Evolutionary conservation across 345 rosid genomes (phyloP), one percentile per base, ranked within the genome.

Genomic region (Corchorus olitorius): DNA sequence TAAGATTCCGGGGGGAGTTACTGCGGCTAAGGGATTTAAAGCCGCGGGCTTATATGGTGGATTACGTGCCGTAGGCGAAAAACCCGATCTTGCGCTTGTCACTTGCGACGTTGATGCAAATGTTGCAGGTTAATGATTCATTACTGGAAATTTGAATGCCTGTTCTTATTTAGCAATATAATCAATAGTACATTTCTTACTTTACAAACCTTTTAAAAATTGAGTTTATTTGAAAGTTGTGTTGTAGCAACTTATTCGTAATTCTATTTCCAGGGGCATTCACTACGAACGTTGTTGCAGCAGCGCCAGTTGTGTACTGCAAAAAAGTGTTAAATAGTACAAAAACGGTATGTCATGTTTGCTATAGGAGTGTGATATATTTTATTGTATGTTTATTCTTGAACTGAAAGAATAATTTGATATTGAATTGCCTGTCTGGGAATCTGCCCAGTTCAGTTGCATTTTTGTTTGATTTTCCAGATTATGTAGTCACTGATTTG

Each of bases 301-400:
- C 99, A 71, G 99, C 99, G 77, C 97, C 98, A 6, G 94, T 96
- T 4, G 55, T 92, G 74, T 90, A 96, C 81, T 94, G 97, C 83
- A 91, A 89, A 82, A 87, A 81, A 22, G 80, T 84, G 17, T 82
- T 92, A 56, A 90, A 88, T 62, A 75, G 52, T 20, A 87, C 88
- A 0, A 78, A 85, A 76, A 89, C 83, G 74, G 98, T 96, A 87
- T 70, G 83, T 63, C 9, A 43, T 50, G 39, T 74, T 41, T 35
- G 46, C 49, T 65, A 52, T 13, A 27, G 41, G 9, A 14, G n/a
- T 48, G 73, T 27, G 27, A 27, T 27, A 4, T 7, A 4, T 58
- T 12, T 9, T 73, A 19, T n/a, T 58, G 52, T 56, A 73, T 7
- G 19, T n/a, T 39, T 55, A 49, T 8, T 39, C n/a, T 39, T 61